phyloP scores from a whole-genome alignment of 2,329 filamentous ascomycete species.

The Sclerotinia borealis region DNA sequence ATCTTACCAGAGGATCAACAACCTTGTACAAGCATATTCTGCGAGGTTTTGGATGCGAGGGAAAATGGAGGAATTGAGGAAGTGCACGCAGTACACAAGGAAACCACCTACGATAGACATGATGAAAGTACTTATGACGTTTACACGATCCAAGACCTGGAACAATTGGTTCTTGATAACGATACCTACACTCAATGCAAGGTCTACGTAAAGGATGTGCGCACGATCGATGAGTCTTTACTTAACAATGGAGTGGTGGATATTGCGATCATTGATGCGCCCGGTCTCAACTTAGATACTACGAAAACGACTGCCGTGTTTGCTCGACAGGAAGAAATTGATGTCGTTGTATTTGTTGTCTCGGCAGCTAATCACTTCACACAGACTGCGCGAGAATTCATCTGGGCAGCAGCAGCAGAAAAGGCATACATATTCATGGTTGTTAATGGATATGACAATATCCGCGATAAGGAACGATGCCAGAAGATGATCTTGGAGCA shows the following conservation, averaged over 20 bases:
- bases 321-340: constrained; percentile 94
- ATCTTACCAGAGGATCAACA: constrained; percentile 95
- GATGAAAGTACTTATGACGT: constrained; percentile 94
- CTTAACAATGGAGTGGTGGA: constrained; percentile 97
- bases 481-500: constrained; percentile 92
- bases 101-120: constrained; percentile 72
- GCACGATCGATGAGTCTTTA: constrained; percentile 84
- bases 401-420: constrained; percentile 88
- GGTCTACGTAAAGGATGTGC: constrained; percentile 87
- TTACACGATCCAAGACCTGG: constrained; percentile 69
- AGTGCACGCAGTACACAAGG: constrained; percentile 88
- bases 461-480: constrained; percentile 84
- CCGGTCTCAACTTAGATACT: constrained; percentile 91
- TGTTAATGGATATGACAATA: constrained; percentile 94
- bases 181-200: constrained; percentile 90
- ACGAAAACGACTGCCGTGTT: constrained; percentile 97
- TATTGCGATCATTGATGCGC: constrained; percentile 94
- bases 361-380: constrained; percentile 98
- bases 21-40: constrained; percentile 97
- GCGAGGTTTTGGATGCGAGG: constrained; percentile 86
- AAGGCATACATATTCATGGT: constrained; percentile 99
- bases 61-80: constrained; percentile 91
- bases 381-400: constrained; percentile 94
- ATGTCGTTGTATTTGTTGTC: constrained; percentile 97
- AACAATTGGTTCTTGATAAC: constrained; percentile 86